Evolutionary conservation across 2,329 filamentous ascomycete genomes (phyloP).

Genomic region (Akanthomyces dipterigenus): DNA sequence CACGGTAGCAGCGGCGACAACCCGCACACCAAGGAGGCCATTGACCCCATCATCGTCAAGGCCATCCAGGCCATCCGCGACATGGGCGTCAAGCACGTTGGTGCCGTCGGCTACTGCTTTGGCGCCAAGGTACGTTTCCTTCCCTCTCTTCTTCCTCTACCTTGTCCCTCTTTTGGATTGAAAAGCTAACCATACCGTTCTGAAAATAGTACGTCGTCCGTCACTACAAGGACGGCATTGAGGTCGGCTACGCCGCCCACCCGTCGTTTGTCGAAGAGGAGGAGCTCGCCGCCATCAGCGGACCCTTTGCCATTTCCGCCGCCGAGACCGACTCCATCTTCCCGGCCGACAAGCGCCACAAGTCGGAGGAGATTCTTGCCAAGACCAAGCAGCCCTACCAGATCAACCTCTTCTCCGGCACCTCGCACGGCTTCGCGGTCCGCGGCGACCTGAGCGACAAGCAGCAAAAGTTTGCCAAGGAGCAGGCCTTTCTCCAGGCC

Average conservation of each 20-base stretch:
- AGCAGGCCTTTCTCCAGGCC: constrained; percentile 71
- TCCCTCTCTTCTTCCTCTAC: background rate
- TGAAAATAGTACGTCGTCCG: constrained; percentile 56
- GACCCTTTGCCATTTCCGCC: constrained; percentile 55
- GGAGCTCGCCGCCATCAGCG: constrained; percentile 51
- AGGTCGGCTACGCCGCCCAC: constrained; percentile 58
- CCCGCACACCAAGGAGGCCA: constrained; percentile 29
- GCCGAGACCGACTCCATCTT: constrained; percentile 58
- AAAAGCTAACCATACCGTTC: background rate
- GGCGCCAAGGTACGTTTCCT: constrained; percentile 48
- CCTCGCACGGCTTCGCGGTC: constrained; percentile 68
- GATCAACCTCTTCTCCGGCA: constrained; percentile 61
- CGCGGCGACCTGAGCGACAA: constrained; percentile 50
- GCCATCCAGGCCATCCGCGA: constrained; percentile 48
- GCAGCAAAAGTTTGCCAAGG: constrained; percentile 61
- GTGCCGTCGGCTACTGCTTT: constrained; percentile 58
- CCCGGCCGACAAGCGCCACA: constrained; percentile 45
- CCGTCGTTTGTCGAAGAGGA: constrained; percentile 53
- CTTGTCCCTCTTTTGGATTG: background rate
- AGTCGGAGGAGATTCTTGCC: constrained; percentile 53
- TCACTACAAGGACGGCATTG: constrained; percentile 50
- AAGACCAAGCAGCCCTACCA: constrained; percentile 54
- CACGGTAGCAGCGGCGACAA: constrained; percentile 41
- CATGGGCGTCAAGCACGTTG: constrained; percentile 47
- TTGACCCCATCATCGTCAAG: constrained; percentile 29